Evolutionary conservation across 257 asterid genomes (phyloP).

Genomic region (Leonotis leonurus): DNA sequence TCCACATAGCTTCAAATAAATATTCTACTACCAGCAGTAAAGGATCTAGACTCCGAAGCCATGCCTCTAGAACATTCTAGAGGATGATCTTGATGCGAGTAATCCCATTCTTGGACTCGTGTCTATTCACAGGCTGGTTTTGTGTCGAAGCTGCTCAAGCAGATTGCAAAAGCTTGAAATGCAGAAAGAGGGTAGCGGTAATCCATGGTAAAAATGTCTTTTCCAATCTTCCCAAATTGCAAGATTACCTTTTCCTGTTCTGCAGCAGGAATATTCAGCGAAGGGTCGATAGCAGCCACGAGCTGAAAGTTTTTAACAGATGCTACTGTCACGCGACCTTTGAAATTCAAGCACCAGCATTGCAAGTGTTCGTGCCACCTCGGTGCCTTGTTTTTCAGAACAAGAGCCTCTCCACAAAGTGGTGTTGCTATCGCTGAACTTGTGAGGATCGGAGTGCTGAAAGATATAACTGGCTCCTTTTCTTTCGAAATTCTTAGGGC

Average conservation of each 20-base stretch:
- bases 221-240: conserved; percentile 93
- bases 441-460: no score
- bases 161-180: conserved; percentile 90
- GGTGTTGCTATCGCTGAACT: background rate
- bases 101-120: background rate
- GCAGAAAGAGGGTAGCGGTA: conserved; percentile 88
- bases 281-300: conserved; percentile 65
- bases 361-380: conserved; percentile 96
- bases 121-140: conserved; percentile 93
- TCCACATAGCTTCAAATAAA: no score
- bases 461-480: no score
- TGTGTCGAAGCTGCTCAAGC: conserved; percentile 98
- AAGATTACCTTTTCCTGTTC: conserved; percentile 78
- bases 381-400: conserved; percentile 77
- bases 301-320: conserved; percentile 92
- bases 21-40: no score
- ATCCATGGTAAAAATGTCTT: conserved; percentile 93
- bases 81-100: background rate
- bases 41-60: no score
- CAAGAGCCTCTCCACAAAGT: conserved; percentile 34
- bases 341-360: conserved; percentile 93
- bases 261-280: conserved; percentile 47
- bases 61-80: no score
- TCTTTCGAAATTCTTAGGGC: conserved; percentile 10
- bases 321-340: conserved; percentile 94